Evolutionary conservation across 2,329 filamentous ascomycete species (phyloP).

Genomic region (Phialocephala subalpina): DNA sequence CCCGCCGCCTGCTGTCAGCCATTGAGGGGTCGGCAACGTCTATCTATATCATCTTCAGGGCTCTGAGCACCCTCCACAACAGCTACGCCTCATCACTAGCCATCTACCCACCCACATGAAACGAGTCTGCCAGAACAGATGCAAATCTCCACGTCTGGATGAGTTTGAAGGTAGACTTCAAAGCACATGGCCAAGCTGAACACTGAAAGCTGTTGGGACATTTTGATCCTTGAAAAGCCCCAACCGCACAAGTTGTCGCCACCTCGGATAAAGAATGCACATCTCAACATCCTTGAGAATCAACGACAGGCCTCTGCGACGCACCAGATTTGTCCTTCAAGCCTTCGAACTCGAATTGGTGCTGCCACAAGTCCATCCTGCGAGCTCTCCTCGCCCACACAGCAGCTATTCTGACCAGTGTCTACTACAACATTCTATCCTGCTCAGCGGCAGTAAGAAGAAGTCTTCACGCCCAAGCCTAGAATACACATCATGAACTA

Average conservation of each 20-base stretch:
- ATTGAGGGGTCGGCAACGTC: background rate
- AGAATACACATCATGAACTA: background rate
- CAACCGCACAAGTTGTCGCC: background rate
- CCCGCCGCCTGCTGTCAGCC: background rate
- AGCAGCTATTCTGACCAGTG: background rate
- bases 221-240: background rate
- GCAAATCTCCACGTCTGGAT: background rate
- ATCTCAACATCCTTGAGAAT: background rate
- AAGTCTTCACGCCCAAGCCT: background rate
- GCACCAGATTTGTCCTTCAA: background rate
- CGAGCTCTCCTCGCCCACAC: background rate
- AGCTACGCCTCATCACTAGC: background rate
- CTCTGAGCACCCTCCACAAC: background rate
- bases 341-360: background rate
- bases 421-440: too few relatives aligned
- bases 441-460: background rate
- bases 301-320: too few relatives aligned
- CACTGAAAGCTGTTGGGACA: background rate
- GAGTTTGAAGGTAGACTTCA: conserved; percentile 9
- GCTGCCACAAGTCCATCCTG: background rate
- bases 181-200: background rate
- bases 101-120: conserved; percentile 18
- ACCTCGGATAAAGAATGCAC: background rate
- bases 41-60: conserved; percentile 6
- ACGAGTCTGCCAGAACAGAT: conserved; percentile 1